phyloP scores from a whole-genome alignment of 2,329 filamentous ascomycete genomes.

The Thelonectria rubi region DNA sequence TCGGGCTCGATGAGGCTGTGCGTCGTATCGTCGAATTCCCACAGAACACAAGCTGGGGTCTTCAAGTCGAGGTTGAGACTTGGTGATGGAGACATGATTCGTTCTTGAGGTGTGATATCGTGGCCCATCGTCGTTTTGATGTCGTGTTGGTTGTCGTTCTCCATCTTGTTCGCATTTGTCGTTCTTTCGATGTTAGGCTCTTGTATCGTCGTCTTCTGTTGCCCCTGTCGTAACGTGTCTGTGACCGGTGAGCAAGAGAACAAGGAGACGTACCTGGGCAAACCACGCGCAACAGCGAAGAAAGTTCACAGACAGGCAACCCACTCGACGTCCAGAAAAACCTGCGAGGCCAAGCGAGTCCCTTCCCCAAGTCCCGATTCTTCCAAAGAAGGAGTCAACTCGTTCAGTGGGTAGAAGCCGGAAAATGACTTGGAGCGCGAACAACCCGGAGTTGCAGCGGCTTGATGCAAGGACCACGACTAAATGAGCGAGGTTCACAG shows the following conservation, averaged over 20 bases:
- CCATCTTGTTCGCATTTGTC: no score
- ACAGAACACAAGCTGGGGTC: slow-evolving; percentile 11
- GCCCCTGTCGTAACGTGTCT: not conserved
- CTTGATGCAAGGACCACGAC: not conserved
- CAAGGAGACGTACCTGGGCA: not conserved
- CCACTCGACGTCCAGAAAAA: slow-evolving; percentile 12
- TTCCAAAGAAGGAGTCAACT: slow-evolving; percentile 18
- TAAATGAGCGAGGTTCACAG: slow-evolving; percentile 7
- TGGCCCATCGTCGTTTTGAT: no score
- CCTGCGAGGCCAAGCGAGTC: slow-evolving; percentile 13
- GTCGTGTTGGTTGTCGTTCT: no score
- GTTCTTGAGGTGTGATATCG: no score
- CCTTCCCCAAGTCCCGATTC: slow-evolving; percentile 15
- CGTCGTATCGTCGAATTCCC: slow-evolving; percentile 8
- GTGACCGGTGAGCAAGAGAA: slow-evolving; percentile 2
- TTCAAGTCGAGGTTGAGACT: slow-evolving; percentile 13
- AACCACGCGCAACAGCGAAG: slow-evolving; percentile 2
- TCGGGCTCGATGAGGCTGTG: slow-evolving; percentile 17
- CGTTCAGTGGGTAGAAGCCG: slow-evolving; percentile 20
- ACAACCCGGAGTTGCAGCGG: not conserved
- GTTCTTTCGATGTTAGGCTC: no score
- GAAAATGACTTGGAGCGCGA: slow-evolving; percentile 3
- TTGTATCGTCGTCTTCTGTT: no score
- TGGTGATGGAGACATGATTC: slow-evolving; percentile 11
- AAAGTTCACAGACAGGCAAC: slow-evolving; percentile 17